Evolutionary conservation across 2,329 filamentous ascomycete species (phyloP), one percentile per base, ranked within the genome.

Genomic region (Ophiostoma ips): DNA sequence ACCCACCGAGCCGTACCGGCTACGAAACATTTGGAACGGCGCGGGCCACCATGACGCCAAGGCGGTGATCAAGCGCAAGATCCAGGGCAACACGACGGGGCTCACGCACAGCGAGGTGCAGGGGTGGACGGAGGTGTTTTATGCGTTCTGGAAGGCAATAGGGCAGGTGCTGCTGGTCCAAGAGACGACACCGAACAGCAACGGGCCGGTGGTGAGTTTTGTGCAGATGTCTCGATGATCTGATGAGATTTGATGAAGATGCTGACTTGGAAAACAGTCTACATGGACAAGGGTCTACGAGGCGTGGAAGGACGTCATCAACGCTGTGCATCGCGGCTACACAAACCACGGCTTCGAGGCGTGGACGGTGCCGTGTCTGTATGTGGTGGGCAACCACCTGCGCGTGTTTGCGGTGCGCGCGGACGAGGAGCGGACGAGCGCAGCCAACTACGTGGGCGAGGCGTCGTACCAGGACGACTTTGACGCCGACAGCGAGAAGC

Each of bases 341-440:
- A 83, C 81, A 34, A 83, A 76, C 56, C 71, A 74, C 50, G 75
- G 77, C 3, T 87, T 96, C 58, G 81, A 87, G 56, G 83, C 87
- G 31, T 98, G 92, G 90, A 92, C 88, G 0, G 80, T 98, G 48
- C 89, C 92, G 3, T 89, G 86, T 61, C 72, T 98, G 36, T 96
- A 96, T 61, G 76, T 84, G 48, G 81, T 83, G 21, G 89, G 88
- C 50, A 94, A 87, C 66, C 88, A 94, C 62, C 67, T 98, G 52
- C 76, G 92, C 53, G 70, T 84, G 40, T 94, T 95, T 66, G 92
- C 92, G 45, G 92, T 95, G 63, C 87, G 83, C 61, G 89, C 92
- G 50, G 92, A 98, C 63, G 77, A 82, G 35, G 83, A 85, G 60
- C 70, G 74, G 21, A 68, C 63, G 52, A 64, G 60, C 50, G 68